Evolutionary conservation across 73 alveolate species (phyloP), one percentile per base, ranked within the genome.

Genomic region (Paramecium biaurelia): DNA sequence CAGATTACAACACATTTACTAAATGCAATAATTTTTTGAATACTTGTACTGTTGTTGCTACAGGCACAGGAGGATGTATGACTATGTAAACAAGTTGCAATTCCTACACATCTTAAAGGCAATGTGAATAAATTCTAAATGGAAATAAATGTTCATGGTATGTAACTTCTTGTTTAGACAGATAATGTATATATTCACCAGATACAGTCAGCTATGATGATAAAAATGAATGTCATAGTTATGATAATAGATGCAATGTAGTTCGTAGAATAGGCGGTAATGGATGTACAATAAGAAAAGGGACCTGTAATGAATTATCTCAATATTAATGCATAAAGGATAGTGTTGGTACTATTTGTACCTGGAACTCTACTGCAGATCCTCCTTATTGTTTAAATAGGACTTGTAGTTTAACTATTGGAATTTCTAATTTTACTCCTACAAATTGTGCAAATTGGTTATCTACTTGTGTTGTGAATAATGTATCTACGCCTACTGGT

Each of bases 1-100:
- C 56, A 21, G 42, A 24, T 41, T 79, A 79, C 26, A 45, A 23
- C 7, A 79, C 90, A 11, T 41, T 30, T 79, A 9, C 70, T 11
- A 23, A 38, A 30, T 79, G 90, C 56, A 43, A 79, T 41, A 4
- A n/a, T 42, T 79, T 43, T 42, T 45, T 79, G 28, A 42, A 47
- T 45, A 79, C 72, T 42, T 79, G 90, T 34, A 79, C 90, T 12
- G 72, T 79, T n/a, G 74, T 24, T 42, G 70, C 70, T 3, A 43
- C 90, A 23, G 70, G 76, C 0, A 43, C 74, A n/a, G 90, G 76
- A 38, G 90, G 90, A 38, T 79, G 90, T 79, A 47, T 79, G 72
- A 47, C 90, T 20, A 30, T 43, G 56, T 9, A 6, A 42, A 42
- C 38, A 7, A 47, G 57, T 45, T 79, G 90, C 15, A 21, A n/a